phyloP scores from a whole-genome alignment of 495 filamentous ascomycete species.

The Neurospora cerealis region DNA sequence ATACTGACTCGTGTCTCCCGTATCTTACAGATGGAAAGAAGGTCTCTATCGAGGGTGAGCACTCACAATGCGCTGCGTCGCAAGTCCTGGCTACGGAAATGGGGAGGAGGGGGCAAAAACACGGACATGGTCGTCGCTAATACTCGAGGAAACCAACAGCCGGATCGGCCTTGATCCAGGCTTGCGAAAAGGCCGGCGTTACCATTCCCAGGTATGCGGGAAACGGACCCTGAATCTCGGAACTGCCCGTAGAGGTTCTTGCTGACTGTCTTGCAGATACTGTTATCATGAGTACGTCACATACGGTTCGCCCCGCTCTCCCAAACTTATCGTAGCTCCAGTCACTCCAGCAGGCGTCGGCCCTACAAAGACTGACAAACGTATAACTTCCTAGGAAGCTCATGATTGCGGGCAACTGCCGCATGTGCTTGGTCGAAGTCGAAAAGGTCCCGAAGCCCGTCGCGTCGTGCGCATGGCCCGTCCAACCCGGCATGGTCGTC shows the following conservation, averaged over 20 bases:
- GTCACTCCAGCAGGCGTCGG: constrained; percentile 3
- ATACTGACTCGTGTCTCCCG: constrained; percentile 17
- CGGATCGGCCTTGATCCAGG: constrained; percentile 94
- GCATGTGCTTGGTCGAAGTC: constrained; percentile 98
- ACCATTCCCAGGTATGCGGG: constrained; percentile 68
- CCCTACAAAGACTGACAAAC: constrained; percentile 18
- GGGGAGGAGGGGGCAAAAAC: not conserved
- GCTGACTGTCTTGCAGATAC: constrained; percentile 58
- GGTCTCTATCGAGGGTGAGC: constrained; percentile 81
- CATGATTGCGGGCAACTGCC: constrained; percentile 97
- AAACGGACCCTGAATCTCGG: not conserved
- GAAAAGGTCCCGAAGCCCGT: constrained; percentile 92
- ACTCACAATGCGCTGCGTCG: not conserved
- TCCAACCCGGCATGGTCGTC: constrained; percentile 96
- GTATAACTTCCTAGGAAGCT: constrained; percentile 57
- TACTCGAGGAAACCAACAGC: constrained; percentile 33
- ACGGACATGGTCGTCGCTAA: constrained; percentile 8
- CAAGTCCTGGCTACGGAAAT: not conserved
- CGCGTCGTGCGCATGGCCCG: constrained; percentile 97
- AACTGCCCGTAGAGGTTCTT: constrained; percentile 2
- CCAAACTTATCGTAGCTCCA: not conserved
- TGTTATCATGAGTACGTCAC: constrained; percentile 87
- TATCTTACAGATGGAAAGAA: constrained; percentile 77
- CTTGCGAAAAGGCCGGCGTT: constrained; percentile 92
- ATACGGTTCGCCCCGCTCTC: constrained; percentile 6